These are phyloP conservation scores for Leccinum pachyderme DNA, from an alignment of 1,284 basidiomycete genomes.

Conservation along the genomic window DNA sequence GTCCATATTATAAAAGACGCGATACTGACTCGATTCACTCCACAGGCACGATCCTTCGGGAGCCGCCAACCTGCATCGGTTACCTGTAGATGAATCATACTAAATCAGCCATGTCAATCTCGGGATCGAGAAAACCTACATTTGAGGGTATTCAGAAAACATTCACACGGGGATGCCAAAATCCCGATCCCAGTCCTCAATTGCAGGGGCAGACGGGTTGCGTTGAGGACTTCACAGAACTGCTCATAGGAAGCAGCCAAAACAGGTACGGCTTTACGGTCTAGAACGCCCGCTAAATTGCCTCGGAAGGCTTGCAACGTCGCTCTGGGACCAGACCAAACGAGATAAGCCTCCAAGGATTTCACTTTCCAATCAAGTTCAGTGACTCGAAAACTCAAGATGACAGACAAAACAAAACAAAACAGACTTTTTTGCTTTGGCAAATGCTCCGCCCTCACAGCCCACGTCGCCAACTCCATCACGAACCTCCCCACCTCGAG, in stretches of 20 bases:
- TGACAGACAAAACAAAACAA: neutral
- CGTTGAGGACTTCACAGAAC: conserved; percentile 11
- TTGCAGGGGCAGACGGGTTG: neutral
- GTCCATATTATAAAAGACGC: neutral
- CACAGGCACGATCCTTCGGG: conserved; percentile 2
- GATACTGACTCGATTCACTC: conserved; percentile 16
- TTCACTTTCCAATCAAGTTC: neutral
- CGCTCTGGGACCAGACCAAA: conserved; percentile 15
- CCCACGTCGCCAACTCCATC: conserved; percentile 13
- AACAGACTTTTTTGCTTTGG: conserved; percentile 12
- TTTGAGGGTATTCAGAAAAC: conserved; percentile 1
- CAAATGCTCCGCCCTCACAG: conserved; percentile 11
- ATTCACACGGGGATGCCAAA: neutral
- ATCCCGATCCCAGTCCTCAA: neutral
- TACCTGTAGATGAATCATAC: conserved; percentile 1
- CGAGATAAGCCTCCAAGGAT: conserved; percentile 12
- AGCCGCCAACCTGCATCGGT: conserved; percentile 1
- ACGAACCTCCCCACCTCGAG: conserved; percentile 15
- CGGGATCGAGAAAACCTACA: conserved; percentile 6
- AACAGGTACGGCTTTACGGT: conserved; percentile 8
- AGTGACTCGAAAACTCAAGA: neutral
- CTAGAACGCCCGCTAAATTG: conserved; percentile 5
- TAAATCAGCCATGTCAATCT: neutral
- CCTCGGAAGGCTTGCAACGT: conserved; percentile 17
- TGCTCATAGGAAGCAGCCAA: conserved; percentile 12